These are phyloP conservation scores for Hyphopichia khmerensis DNA, from an alignment of 1,139 yeast species.

Conservation along the genomic window DNA sequence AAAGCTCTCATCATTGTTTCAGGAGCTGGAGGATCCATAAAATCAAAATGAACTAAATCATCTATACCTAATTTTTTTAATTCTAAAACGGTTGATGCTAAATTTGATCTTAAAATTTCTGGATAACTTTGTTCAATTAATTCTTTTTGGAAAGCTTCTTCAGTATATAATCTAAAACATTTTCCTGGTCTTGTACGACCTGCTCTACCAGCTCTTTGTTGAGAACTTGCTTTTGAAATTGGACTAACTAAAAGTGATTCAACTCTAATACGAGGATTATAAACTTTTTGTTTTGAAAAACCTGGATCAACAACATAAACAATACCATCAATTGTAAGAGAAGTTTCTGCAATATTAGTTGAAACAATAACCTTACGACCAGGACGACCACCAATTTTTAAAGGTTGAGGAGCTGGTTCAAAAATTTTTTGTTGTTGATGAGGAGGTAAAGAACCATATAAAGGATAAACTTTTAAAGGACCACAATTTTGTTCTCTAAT, in stretches of 20 bases:
- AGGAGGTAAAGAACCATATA: conserved; percentile 95
- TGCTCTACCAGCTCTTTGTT: conserved; percentile 99
- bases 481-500: conserved; percentile 88
- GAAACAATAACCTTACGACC: conserved; percentile 92
- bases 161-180: conserved; percentile 93
- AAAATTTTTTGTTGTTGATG: conserved; percentile 91
- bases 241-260: conserved; percentile 94
- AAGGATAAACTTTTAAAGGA: conserved; percentile 84
- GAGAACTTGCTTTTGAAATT: conserved; percentile 95
- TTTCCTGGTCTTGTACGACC: conserved; percentile 99
- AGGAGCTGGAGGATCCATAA: conserved; percentile 99
- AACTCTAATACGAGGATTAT: conserved; percentile 93
- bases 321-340: conserved; percentile 95
- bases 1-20: conserved; percentile 99
- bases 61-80: conserved; percentile 91
- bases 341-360: conserved; percentile 98
- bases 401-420: conserved; percentile 77
- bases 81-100: conserved; percentile 89
- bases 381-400: conserved; percentile 69
- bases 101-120: conserved; percentile 86
- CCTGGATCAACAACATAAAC: conserved; percentile 98
- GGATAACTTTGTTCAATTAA: conserved; percentile 94
- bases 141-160: conserved; percentile 93
- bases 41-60: conserved; percentile 95
- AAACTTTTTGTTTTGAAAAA: conserved; percentile 92